phyloP scores from a whole-genome alignment of 2,329 filamentous ascomycete species.

The Colletotrichum sublineola region DNA sequence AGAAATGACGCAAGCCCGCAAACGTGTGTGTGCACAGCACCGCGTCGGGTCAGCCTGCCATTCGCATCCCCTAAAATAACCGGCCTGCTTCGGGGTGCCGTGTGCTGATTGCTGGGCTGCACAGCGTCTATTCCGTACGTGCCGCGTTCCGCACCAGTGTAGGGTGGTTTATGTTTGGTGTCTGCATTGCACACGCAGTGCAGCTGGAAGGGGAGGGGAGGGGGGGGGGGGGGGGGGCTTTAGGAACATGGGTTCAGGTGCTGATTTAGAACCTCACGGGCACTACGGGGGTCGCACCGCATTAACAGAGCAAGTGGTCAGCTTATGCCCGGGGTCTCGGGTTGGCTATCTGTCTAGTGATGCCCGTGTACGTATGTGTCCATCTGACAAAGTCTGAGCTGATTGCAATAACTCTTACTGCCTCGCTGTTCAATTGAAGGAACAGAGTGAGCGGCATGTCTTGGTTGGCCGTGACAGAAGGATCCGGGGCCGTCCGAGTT shows the following conservation, averaged over 20 bases:
- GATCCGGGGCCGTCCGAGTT: background rate
- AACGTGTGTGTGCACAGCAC: background rate
- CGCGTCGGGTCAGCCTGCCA: background rate
- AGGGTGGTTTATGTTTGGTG: background rate
- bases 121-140: background rate
- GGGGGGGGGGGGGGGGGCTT: no score
- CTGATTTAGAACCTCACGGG: background rate
- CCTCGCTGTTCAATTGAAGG: background rate
- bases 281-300: background rate
- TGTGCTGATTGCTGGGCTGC: background rate
- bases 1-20: conserved; percentile 28
- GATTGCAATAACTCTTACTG: conserved; percentile 1
- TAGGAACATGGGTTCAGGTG: background rate
- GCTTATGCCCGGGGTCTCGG: conserved; percentile 6
- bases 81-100: background rate
- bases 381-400: conserved; percentile 3
- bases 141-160: background rate
- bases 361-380: background rate
- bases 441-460: background rate
- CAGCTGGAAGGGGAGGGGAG: background rate
- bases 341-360: no score
- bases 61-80: background rate
- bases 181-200: background rate
- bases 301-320: conserved; percentile 1
- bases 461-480: background rate